Percentiles rank a stretch among this genome's conserved stretches.
Conservation (phyloP, 371 early-diverging fungal species). For the Apophysomyces variabilis region DNA sequence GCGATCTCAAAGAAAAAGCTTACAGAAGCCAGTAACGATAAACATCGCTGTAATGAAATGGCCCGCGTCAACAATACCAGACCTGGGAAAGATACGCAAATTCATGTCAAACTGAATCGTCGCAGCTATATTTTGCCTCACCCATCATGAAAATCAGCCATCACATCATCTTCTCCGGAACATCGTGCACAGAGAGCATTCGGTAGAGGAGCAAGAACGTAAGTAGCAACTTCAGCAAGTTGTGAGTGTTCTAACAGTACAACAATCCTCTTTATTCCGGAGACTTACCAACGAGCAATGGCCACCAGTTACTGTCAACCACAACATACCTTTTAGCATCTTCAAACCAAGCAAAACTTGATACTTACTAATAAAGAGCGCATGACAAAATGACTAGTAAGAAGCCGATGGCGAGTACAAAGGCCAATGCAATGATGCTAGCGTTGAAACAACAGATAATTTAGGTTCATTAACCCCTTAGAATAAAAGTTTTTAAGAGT, state of each 20-base stretch:
- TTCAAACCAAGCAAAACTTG: not conserved
- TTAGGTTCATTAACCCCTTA: not conserved
- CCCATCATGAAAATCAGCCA: slow-evolving; percentile 77
- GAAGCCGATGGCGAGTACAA: slow-evolving; percentile 88
- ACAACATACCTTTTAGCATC: slow-evolving; percentile 9
- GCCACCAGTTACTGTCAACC: slow-evolving; percentile 86
- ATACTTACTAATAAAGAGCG: slow-evolving; percentile 80
- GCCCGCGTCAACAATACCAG: slow-evolving; percentile 84
- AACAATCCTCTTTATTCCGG: not conserved
- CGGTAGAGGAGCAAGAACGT: slow-evolving; percentile 88
- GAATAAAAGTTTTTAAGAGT: not conserved
- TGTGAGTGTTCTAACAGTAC: not conserved
- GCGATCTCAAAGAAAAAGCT: slow-evolving; percentile 17
- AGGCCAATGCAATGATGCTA: slow-evolving; percentile 83
- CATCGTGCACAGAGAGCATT: slow-evolving; percentile 83
- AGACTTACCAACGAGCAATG: slow-evolving; percentile 76
- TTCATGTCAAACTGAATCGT: not conserved
- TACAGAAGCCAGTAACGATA: slow-evolving; percentile 91
- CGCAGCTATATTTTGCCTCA: slow-evolving; percentile 20
- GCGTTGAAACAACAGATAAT: not conserved
- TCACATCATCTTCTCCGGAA: slow-evolving; percentile 74
- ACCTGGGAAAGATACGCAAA: slow-evolving; percentile 16
- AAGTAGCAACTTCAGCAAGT: slow-evolving; percentile 68
- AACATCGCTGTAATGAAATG: slow-evolving; percentile 92
- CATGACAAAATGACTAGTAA: slow-evolving; percentile 91